phyloP scores from a whole-genome alignment of 2,329 filamentous ascomycete species.

The Fusarium denticulatum region DNA sequence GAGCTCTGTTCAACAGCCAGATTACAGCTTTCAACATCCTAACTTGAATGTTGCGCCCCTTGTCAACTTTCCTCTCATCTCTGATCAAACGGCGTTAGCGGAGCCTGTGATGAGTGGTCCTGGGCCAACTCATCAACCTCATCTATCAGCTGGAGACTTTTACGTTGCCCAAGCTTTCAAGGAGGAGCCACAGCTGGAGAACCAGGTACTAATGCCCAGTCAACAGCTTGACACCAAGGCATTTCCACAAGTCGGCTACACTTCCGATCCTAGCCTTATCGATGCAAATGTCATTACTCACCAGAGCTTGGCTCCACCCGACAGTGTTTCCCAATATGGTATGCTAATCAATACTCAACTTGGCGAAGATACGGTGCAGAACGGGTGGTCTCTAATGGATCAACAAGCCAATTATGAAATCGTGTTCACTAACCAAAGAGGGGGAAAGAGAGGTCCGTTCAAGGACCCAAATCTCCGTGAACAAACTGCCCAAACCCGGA shows the following conservation, averaged over 20 bases:
- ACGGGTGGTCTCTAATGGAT: constrained; percentile 33
- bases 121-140: constrained; percentile 24
- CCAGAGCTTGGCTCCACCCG: constrained; percentile 19
- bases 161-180: constrained; percentile 35
- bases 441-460: constrained; percentile 62
- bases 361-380: constrained; percentile 12
- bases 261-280: constrained; percentile 22
- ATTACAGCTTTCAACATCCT: constrained; percentile 31
- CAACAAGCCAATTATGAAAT: constrained; percentile 45
- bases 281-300: constrained; percentile 23
- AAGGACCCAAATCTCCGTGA: constrained; percentile 61
- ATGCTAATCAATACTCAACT: constrained; percentile 24
- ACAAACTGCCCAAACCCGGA: constrained; percentile 66
- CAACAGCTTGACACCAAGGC: constrained; percentile 32
- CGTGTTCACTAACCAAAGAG: constrained; percentile 45
- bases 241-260: constrained; percentile 36
- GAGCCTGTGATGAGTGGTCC: constrained; percentile 27
- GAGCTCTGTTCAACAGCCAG: constrained; percentile 18
- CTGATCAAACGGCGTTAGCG: constrained; percentile 28
- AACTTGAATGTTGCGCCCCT: constrained; percentile 33
- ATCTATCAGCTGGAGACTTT: constrained; percentile 32
- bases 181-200: constrained; percentile 31
- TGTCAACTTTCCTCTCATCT: constrained; percentile 35
- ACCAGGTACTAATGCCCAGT: constrained; percentile 19
- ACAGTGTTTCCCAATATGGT: constrained; percentile 31